Evolutionary conservation across 441 rosid species (phyloP).

Genomic region (Gossypium schwendimanii): DNA sequence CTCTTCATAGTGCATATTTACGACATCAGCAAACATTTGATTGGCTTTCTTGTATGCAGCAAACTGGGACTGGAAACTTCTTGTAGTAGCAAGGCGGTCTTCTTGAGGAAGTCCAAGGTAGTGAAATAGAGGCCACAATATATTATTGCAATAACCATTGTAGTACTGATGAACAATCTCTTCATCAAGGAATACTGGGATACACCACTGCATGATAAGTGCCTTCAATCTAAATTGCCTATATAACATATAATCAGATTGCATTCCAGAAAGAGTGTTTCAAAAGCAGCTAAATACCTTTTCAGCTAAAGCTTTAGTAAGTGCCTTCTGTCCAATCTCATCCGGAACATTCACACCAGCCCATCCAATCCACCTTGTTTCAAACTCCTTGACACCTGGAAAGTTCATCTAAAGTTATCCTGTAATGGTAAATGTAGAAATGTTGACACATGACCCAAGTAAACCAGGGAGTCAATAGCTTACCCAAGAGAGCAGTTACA

Average conservation of each 20-base stretch:
- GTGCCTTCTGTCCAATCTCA: constrained; percentile 85
- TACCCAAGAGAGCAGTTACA: constrained; percentile 90
- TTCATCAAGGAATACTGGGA: constrained; percentile 97
- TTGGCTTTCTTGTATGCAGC: constrained; percentile 95
- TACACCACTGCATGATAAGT: constrained; percentile 67
- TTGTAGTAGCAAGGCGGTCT: constrained; percentile 94
- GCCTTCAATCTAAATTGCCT: not conserved
- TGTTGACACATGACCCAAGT: not conserved
- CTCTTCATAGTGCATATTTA: constrained; percentile 80
- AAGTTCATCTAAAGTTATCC: constrained; percentile 26
- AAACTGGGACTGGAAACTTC: constrained; percentile 96
- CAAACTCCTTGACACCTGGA: constrained; percentile 91
- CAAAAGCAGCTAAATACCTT: constrained; percentile 40
- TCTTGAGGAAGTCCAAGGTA: constrained; percentile 99
- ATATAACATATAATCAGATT: constrained; percentile 7
- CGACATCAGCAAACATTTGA: constrained; percentile 97
- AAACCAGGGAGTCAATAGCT: not conserved
- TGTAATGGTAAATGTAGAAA: constrained; percentile 9
- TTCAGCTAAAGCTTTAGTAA: constrained; percentile 88
- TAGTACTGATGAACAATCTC: constrained; percentile 98
- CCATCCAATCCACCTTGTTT: constrained; percentile 99
- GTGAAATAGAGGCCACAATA: constrained; percentile 95
- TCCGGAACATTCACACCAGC: constrained; percentile 99
- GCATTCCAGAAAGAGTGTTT: constrained; percentile 7
- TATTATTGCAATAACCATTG: constrained; percentile 98